Conservation (phyloP, 2,329 filamentous ascomycete genomes). For the Talaromyces sp. region DNA sequence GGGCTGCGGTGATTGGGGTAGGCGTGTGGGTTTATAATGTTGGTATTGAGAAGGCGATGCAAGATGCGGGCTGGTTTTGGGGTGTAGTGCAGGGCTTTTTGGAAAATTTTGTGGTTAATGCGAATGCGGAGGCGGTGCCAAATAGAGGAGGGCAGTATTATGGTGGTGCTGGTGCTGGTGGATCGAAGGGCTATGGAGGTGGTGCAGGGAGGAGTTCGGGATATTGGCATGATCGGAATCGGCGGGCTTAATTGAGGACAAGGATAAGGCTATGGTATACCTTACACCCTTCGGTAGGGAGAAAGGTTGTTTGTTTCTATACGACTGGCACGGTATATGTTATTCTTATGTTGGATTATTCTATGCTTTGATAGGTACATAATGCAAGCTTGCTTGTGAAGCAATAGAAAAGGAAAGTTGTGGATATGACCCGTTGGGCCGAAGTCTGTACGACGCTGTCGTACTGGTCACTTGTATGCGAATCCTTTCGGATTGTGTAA, state of each 20-base stretch:
- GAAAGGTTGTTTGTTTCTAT: background rate
- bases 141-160: background rate
- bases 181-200: background rate
- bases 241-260: background rate
- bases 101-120: conserved; percentile 50
- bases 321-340: background rate
- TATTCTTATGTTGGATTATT: background rate
- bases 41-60: conserved; percentile 33
- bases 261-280: background rate
- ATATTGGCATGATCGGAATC: conserved; percentile 16
- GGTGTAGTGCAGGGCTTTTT: conserved; percentile 64
- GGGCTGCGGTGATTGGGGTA: conserved; percentile 56
- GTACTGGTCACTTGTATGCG: background rate
- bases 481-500: background rate
- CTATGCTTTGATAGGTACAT: background rate
- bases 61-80: conserved; percentile 51
- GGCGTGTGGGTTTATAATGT: conserved; percentile 54
- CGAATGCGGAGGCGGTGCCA: conserved; percentile 13
- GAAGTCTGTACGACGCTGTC: background rate
- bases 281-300: background rate
- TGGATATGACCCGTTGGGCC: conserved; percentile 1
- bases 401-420: background rate
- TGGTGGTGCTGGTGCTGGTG: background rate
- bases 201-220: conserved; percentile 15
- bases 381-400: background rate